Base-by-base conservation (phyloP, 2,329 filamentous ascomycete species). In the Apiospora rasikravindrae region DNA sequence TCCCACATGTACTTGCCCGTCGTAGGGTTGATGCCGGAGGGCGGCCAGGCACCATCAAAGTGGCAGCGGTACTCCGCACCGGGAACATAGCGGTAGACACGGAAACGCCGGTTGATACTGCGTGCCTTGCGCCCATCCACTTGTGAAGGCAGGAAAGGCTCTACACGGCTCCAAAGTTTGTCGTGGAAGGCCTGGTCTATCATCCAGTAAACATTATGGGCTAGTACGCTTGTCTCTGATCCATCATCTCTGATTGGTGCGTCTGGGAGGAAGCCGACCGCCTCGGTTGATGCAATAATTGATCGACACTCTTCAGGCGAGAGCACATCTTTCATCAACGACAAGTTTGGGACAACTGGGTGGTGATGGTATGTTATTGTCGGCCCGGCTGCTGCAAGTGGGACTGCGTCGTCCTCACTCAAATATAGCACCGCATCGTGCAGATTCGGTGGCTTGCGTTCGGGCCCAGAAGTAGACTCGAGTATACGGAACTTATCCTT, bases 181-280 rank as follows among this genome's bases (percentile, higher is more conserved):
- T 91, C 87, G 76, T 91, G 88, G 78, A 93, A 93, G 0, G 85
- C 83, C 29, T 85, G 83, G 75, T 93, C 91, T 16, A 90, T 85
- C 11, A 93, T 85, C 91, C 91, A 93, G 83, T 93, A 93, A 76
- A 93, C 92, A 80, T 93, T 93, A 82, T 93, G 91, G 0, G 91
- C 91, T 0, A 93, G 80, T 67, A 93, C 87, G 76, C 90, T 92
- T 33, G 86, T 85, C 70, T 92, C 90, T 22, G 72, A 33, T 14
- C 89, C 89, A 71, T 91, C 89, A n/a, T 90, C 88, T 2, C 90
- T 88, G 42, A 93, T 82, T 0, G 91, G 91, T 0, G 90, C 89
- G 76, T 94, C 92, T 0, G 92, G 91, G 0, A 91, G 84, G 74
- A 93, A 94, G 8, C 88, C 87, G 66, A 92, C 87, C 0, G 85